phyloP scores from a whole-genome alignment of 768 basidiomycete species.

The Pulveroboletus ravenelii region DNA sequence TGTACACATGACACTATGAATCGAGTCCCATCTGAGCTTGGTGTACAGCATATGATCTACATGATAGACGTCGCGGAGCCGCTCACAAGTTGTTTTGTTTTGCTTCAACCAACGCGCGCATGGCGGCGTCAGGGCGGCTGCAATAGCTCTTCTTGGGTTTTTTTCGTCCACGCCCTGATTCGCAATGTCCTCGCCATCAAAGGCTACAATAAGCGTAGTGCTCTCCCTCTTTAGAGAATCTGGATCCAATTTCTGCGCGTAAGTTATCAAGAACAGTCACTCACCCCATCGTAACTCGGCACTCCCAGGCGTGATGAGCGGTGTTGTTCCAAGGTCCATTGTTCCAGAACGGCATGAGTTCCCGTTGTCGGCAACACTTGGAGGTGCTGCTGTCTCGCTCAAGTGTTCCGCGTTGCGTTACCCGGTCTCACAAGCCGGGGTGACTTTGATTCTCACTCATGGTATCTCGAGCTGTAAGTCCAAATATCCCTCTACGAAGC shows the following conservation, averaged over 20 bases:
- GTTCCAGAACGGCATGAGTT: slow-evolving; percentile 20
- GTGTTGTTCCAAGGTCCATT: neutral
- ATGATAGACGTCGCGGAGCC: no score
- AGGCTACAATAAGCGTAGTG: neutral
- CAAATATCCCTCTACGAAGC: neutral
- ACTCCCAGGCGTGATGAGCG: neutral
- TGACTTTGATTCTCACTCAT: slow-evolving; percentile 27
- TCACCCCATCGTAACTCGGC: no score
- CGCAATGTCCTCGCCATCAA: neutral
- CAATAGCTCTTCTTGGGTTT: neutral
- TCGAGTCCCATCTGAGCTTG: no score
- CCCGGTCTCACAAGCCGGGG: slow-evolving; percentile 19
- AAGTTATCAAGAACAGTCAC: neutral
- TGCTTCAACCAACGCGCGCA: no score
- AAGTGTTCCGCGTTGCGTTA: slow-evolving; percentile 25
- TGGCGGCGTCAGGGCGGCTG: no score
- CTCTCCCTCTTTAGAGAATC: neutral
- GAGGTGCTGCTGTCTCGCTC: slow-evolving; percentile 10
- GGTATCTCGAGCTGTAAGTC: slow-evolving; percentile 26
- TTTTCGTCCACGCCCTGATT: neutral
- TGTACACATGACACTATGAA: no score
- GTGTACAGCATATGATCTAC: no score
- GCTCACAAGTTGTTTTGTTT: no score
- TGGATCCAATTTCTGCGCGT: neutral
- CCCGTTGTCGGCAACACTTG: slow-evolving; percentile 14